Evolutionary conservation across 163 green algal genomes (phyloP), one percentile per base, ranked within the genome.

Genomic region (Coccomyxa subellipsoidea): DNA sequence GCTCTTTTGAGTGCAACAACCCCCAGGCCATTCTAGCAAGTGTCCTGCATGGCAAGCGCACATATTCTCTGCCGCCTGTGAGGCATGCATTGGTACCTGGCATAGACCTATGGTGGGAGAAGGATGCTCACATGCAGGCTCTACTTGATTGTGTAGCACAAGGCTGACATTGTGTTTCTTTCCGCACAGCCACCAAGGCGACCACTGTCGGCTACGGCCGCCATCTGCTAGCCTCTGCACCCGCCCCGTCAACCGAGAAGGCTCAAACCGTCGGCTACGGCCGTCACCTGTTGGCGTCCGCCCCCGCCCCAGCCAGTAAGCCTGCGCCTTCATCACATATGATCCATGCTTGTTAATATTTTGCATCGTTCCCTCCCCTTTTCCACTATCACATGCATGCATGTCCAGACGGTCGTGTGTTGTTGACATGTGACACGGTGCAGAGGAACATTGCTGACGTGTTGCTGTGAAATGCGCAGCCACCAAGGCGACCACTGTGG

Each of bases 151-250:
- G 47, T 18, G 21, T 1, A 59, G 23, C 21, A 7, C 5, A 18
- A 18, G 47, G 5, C 47, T 59, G 47, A 59, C 5, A 27, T 5
- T 6, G 5, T 59, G 40, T 59, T 12, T 0, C 27, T 35, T 5
- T 37, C 18, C 2, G 10, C 12, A 23, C 66, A 73, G 66, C n/a
- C 29, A 73, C 66, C 27, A 73, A 73, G 7, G 27, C 66, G 0
- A 73, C 66, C 27, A 73, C 66, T 73, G 66, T 73, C 7, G 66
- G 66, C 66, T 73, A 73, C 7, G 66, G 66, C 31, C 21, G 66
- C 8, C 70, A 77, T 32, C 70, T 77, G 70, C 70, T 77, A 9
- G 70, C 70, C 31, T 77, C 70, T 40, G 70, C 66, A 21, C 66
- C 66, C 32, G 66, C 66, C 66, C 66, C 66, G 10, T 10, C 29